Evolutionary conservation across 2,329 filamentous ascomycete species (phyloP), one percentile per base, ranked within the genome.

Genomic region (Pyrenochaeta sp.): DNA sequence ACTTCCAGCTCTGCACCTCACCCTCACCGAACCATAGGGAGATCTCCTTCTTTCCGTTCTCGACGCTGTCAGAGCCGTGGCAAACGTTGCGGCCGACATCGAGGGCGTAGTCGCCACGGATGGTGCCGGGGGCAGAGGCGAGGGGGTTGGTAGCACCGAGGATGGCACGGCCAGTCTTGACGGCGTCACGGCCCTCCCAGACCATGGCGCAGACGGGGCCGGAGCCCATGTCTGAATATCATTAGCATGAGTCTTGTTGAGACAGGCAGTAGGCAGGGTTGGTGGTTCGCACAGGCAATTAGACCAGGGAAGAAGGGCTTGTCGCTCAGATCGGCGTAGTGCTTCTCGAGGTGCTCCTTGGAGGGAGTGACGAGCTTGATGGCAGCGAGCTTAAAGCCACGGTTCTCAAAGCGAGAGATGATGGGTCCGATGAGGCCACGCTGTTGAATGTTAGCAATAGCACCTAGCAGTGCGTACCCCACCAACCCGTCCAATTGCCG

Each of bases 41-140:
- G 78, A 99, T 99, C 87, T 99, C 95, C 91, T 98, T 97, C 90
- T 98, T 87, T 82, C 95, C 95, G 85, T 87, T 97, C 88, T 99
- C 95, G 82, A 99, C 94, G 78, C 86, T 88, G 87, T 99, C 95
- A 81, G 92, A 97, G 79, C 95, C 95, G 89, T 99, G 95, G 91
- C 94, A 98, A 84, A 98, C 92, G 86, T 99, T 99, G 81, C 94
- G 92, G 83, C 95, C 95, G 78, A 92, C 89, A 74, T 92, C 88
- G 72, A 94, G 90, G 80, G 90, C 90, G 80, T 80, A 92, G 85
- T 94, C 90, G 81, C 92, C 94, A 84, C 95, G 94, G 87, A 99
- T 99, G 84, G 95, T 99, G 79, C 95, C 95, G 64, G 95, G 95
- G 74, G 89, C 87, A 53, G 94, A 98, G 78, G 89, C 91, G 67